These are phyloP conservation scores for Tagetes patula DNA, from an alignment of 129 eudicot species.

Conservation along the genomic window DNA sequence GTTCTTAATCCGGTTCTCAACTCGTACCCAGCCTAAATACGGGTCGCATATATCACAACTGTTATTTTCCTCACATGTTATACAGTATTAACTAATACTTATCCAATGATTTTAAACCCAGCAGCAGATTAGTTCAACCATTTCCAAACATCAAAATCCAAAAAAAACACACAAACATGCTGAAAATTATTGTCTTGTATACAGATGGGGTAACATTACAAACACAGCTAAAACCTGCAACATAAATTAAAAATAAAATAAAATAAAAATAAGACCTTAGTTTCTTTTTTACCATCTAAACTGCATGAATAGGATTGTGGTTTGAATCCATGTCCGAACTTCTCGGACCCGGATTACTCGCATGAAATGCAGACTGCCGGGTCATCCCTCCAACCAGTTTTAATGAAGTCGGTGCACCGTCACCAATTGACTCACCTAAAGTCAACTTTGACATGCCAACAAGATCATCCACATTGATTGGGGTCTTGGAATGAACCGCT, in stretches of 20 bases:
- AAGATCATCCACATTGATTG: conserved; percentile 86
- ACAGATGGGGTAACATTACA: conserved; percentile 34
- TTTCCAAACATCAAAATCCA: neutral
- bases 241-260: conserved; percentile 2
- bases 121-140: neutral
- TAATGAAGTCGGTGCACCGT: conserved; percentile 49
- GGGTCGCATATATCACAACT: too few species aligned
- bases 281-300: conserved; percentile 33
- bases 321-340: conserved; percentile 48
- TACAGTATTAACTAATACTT: too few species aligned
- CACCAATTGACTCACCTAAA: conserved; percentile 68
- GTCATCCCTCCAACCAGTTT: conserved; percentile 64
- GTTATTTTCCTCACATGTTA: too few species aligned
- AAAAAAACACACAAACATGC: conserved; percentile 25
- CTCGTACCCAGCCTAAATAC: too few species aligned
- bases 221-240: conserved; percentile 29
- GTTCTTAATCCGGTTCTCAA: too few species aligned
- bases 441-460: conserved; percentile 87
- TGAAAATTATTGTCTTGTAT: conserved; percentile 49
- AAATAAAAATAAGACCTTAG: neutral
- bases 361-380: conserved; percentile 86
- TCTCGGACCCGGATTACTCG: conserved; percentile 55
- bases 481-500: conserved; percentile 81
- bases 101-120: too few species aligned
- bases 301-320: conserved; percentile 72